These are phyloP conservation scores for Candolleomyces eurysporus DNA, from an alignment of 768 basidiomycete species.

Conservation along the genomic window DNA sequence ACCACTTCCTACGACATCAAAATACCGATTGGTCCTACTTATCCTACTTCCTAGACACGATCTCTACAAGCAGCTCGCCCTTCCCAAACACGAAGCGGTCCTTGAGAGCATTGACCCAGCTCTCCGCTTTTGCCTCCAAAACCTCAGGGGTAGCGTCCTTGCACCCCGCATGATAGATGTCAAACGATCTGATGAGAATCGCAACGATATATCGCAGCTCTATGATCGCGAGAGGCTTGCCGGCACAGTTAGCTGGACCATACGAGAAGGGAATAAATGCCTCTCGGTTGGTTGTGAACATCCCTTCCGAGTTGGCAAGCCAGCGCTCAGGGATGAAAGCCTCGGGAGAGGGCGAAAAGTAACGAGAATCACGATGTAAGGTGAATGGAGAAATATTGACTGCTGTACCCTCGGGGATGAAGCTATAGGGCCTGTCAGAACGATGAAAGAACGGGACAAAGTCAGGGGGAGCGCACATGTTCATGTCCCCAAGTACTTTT, in stretches of 20 bases:
- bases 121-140: neutral
- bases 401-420: conserved; percentile 5
- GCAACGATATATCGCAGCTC: conserved; percentile 28
- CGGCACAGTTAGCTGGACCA: conserved; percentile 52
- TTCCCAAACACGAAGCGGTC: conserved; percentile 13
- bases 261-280: conserved; percentile 33
- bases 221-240: conserved; percentile 34
- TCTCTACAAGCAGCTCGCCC: neutral
- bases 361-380: conserved; percentile 32
- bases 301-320: conserved; percentile 15
- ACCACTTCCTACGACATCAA: too few species aligned
- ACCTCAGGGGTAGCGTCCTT: neutral
- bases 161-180: conserved; percentile 6
- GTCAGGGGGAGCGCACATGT: neutral
- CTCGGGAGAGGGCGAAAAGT: conserved; percentile 36
- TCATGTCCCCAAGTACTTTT: conserved; percentile 19
- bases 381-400: conserved; percentile 32
- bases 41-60: conserved; percentile 12
- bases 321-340: conserved; percentile 38
- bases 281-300: neutral
- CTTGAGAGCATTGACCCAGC: conserved; percentile 7
- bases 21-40: too few species aligned
- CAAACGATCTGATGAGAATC: conserved; percentile 5
- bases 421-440: neutral
- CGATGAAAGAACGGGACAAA: neutral